Evolutionary conservation across 768 basidiomycete species (phyloP).

Genomic region (Epithele typhae): DNA sequence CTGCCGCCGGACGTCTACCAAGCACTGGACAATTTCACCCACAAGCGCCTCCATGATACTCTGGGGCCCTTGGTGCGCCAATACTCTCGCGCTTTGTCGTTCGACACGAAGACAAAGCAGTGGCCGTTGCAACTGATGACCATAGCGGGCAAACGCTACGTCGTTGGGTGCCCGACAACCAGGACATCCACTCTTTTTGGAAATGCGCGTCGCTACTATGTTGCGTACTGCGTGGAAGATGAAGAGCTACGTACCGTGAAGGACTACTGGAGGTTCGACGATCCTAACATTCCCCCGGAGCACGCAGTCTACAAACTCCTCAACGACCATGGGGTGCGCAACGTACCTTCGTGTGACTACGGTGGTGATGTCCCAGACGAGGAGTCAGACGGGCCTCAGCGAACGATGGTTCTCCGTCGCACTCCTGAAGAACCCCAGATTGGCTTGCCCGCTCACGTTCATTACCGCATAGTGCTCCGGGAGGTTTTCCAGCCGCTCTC

Average conservation of each 20-base stretch:
- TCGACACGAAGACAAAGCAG: too few species aligned
- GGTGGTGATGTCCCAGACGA: neutral
- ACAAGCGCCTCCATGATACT: too few species aligned
- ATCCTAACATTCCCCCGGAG: neutral
- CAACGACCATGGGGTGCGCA: neutral
- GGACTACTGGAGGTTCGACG: neutral
- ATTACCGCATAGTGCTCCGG: slow-evolving; percentile 2
- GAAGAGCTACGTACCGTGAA: neutral
- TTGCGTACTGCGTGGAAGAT: neutral
- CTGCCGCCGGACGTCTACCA: neutral
- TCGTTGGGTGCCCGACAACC: too few species aligned
- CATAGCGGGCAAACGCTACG: too few species aligned
- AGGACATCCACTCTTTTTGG: neutral
- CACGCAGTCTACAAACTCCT: neutral
- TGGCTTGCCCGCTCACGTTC: neutral
- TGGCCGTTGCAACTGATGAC: too few species aligned
- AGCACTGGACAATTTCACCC: neutral
- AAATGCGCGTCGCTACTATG: neutral
- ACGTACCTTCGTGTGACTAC: neutral
- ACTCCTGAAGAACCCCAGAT: neutral
- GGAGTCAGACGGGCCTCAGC: neutral
- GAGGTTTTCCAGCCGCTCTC: neutral
- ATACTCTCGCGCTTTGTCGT: too few species aligned
- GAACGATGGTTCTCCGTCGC: neutral
- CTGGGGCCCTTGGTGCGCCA: too few species aligned